Evolutionary conservation across 495 filamentous ascomycete genomes (phyloP).

Genomic region (Usnea hakonensis): DNA sequence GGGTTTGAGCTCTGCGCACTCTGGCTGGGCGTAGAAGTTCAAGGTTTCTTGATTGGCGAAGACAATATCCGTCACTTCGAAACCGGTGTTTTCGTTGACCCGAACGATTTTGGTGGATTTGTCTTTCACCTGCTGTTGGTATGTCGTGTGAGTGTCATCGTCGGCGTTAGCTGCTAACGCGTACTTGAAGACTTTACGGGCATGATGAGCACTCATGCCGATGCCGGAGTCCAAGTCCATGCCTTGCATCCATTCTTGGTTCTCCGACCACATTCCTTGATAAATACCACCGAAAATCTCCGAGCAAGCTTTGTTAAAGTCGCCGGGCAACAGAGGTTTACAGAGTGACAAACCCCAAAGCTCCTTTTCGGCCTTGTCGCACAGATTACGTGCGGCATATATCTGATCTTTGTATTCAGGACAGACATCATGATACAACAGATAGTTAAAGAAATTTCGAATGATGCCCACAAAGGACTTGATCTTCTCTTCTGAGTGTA

Average conservation of each 20-base stretch:
- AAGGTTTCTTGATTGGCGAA: slow-evolving; percentile 32
- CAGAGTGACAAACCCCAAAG: slow-evolving; percentile 48
- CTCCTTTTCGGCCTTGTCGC: slow-evolving; percentile 60
- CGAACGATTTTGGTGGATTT: slow-evolving; percentile 30
- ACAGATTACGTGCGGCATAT: slow-evolving; percentile 55
- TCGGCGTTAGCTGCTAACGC: slow-evolving; percentile 37
- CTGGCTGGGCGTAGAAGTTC: slow-evolving; percentile 36
- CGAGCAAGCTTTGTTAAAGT: slow-evolving; percentile 64
- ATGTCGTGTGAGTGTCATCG: slow-evolving; percentile 31
- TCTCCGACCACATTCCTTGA: slow-evolving; percentile 28
- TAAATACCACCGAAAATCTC: slow-evolving; percentile 50
- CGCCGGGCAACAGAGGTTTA: slow-evolving; percentile 51
- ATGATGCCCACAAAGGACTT: slow-evolving; percentile 53
- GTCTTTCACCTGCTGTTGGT: slow-evolving; percentile 24
- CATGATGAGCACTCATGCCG: slow-evolving; percentile 33
- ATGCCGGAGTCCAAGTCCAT: slow-evolving; percentile 19
- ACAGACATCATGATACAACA: slow-evolving; percentile 75
- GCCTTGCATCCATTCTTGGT: slow-evolving; percentile 32
- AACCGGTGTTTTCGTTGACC: slow-evolving; percentile 38
- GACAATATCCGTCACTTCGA: slow-evolving; percentile 49
- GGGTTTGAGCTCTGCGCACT: slow-evolving; percentile 32
- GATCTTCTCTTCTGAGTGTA: slow-evolving; percentile 41
- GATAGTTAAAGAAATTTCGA: slow-evolving; percentile 82
- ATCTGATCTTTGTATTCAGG: slow-evolving; percentile 68
- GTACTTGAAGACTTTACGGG: slow-evolving; percentile 39